phyloP scores from a whole-genome alignment of 352 stramenopile genomes.

The Globisporangium spinosum region DNA sequence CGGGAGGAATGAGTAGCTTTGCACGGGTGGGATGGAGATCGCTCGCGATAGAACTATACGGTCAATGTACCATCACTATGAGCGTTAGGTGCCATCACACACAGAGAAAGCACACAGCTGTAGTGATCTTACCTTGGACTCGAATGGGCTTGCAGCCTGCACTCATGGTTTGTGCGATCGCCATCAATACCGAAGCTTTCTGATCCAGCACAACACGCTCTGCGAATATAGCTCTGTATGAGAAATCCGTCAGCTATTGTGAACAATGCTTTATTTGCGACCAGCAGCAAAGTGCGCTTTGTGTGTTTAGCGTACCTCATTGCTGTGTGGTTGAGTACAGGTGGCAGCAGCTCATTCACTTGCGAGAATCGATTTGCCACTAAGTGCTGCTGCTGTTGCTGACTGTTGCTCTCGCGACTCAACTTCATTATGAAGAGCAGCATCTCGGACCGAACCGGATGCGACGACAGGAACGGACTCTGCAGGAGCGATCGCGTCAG shows the following conservation, averaged over 20 bases:
- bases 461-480: slow-evolving; percentile 43
- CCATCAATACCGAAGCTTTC: slow-evolving; percentile 23
- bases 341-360: not conserved
- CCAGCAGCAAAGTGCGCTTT: not conserved
- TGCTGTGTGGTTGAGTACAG: not conserved
- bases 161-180: slow-evolving; percentile 37
- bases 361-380: not conserved
- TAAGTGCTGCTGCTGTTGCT: slow-evolving; percentile 11
- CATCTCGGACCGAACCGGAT: slow-evolving; percentile 43
- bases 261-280: not conserved
- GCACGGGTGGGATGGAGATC: slow-evolving; percentile 25
- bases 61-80: not conserved
- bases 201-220: slow-evolving; percentile 21
- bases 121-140: slow-evolving; percentile 29
- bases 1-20: slow-evolving; percentile 38
- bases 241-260: not conserved
- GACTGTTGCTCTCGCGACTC: slow-evolving; percentile 6
- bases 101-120: not conserved
- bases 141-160: slow-evolving; percentile 23
- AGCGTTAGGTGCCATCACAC: not conserved
- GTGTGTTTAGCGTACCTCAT: slow-evolving; percentile 8
- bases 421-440: slow-evolving; percentile 30
- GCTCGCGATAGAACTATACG: slow-evolving; percentile 27
- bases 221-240: slow-evolving; percentile 26
- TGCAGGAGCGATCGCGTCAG: slow-evolving; percentile 44